phyloP scores from a whole-genome alignment of 2,329 filamentous ascomycete species.

The Macrophomina pseudophaseolina region DNA sequence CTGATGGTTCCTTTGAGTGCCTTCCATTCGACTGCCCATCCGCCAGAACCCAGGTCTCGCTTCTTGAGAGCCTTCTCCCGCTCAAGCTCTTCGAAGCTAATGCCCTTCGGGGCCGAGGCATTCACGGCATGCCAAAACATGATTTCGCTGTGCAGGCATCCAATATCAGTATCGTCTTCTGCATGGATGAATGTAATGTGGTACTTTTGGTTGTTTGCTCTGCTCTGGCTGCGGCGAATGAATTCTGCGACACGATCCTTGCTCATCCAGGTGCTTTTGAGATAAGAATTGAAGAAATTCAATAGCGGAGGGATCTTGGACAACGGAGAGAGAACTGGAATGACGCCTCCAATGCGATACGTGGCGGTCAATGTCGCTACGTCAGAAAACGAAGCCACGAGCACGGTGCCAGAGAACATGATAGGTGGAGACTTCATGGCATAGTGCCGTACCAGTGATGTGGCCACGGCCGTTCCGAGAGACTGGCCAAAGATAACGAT shows the following conservation, averaged over 20 bases:
- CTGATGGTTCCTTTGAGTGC: conserved; percentile 56
- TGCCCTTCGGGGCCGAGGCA: conserved; percentile 45
- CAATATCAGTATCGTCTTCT: conserved; percentile 59
- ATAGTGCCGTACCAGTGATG: conserved; percentile 53
- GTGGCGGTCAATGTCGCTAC: conserved; percentile 60
- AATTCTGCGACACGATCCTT: conserved; percentile 56
- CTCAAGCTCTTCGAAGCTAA: conserved; percentile 54
- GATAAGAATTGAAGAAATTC: conserved; percentile 53
- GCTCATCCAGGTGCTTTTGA: conserved; percentile 58
- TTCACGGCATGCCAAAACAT: conserved; percentile 63
- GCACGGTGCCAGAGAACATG: conserved; percentile 59
- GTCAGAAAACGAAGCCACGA: conserved; percentile 64
- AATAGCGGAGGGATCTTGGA: conserved; percentile 51
- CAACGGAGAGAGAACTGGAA: conserved; percentile 61
- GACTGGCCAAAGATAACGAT: conserved; percentile 88
- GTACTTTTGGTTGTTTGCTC: conserved; percentile 47
- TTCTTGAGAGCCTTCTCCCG: conserved; percentile 48
- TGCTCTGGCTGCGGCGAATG: conserved; percentile 40
- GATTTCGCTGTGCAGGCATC: conserved; percentile 55
- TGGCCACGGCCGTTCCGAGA: conserved; percentile 74
- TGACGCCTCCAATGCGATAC: conserved; percentile 60
- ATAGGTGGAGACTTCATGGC: conserved; percentile 49
- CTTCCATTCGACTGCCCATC: conserved; percentile 56
- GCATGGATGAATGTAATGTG: conserved; percentile 57
- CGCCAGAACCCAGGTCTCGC: conserved; percentile 53